A percentile compares a stretch with the other conserved stretches of the same genome.
phyloP scores from a whole-genome alignment of 2,329 filamentous ascomycete genomes.

The Ascochyta rabiei region DNA sequence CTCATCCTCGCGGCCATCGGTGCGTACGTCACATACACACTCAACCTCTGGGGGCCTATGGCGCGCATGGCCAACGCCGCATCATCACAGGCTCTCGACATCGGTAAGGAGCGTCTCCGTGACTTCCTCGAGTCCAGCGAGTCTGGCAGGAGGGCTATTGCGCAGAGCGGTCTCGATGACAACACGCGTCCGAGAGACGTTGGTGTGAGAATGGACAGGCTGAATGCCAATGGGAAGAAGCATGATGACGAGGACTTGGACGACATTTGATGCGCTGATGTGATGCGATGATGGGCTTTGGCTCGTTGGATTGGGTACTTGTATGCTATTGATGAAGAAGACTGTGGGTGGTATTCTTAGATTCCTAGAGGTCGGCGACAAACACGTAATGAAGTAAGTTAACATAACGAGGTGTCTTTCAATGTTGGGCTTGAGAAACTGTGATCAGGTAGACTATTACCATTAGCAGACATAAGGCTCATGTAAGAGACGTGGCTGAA shows the following conservation, averaged over 20 bases:
- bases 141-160: conserved; percentile 80
- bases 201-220: conserved; percentile 45
- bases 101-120: conserved; percentile 87
- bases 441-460: too few relatives aligned
- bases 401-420: not conserved
- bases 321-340: conserved; percentile 1
- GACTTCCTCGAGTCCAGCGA: conserved; percentile 91
- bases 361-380: conserved; percentile 1
- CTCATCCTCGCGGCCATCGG: conserved; percentile 76
- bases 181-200: conserved; percentile 23
- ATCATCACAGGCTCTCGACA: conserved; percentile 81
- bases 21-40: conserved; percentile 87
- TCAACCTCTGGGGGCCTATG: conserved; percentile 96
- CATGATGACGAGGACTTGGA: conserved; percentile 41
- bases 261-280: conserved; percentile 38
- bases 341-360: conserved; percentile 1
- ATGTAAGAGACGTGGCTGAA: too few relatives aligned
- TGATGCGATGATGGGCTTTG: not conserved
- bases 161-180: conserved; percentile 58
- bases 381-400: not conserved
- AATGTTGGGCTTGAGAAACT: too few relatives aligned
- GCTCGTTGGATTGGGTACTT: not conserved
- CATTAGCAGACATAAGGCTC: too few relatives aligned
- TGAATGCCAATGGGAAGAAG: conserved; percentile 53
- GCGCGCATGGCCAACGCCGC: conserved; percentile 93